Base-by-base conservation (phyloP, 805 yeast species). In the Metschnikowia cerradonensis region DNA sequence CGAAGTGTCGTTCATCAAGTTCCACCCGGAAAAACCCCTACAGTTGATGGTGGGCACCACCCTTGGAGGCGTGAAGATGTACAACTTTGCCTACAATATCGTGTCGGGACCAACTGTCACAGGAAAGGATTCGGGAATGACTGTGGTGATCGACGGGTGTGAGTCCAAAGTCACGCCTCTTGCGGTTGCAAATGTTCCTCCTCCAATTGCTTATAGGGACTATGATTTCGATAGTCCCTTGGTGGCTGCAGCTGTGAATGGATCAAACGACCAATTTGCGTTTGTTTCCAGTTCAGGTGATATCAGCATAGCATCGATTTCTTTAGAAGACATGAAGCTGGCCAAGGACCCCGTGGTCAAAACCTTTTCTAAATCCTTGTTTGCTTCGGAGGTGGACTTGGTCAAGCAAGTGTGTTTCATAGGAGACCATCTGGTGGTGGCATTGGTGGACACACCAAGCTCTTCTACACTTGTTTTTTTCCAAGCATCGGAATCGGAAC, bases 11-110 rank as follows among this genome's bases (percentile, higher is more conserved):
- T 83, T 77, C 60, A 71, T 80, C 45, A 80, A 77, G 62, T 94
- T 96, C 83, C 97, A 92, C 63, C 92, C 95, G 1, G 98, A 91
- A 64, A 87, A 88, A 63, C 90, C 95, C 1, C 76, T 84, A 38
- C 83, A 88, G 33, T 64, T 91, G 47, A 77, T 90, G 77, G 70
- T 87, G 46, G 90, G 86, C 15, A 79, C 86, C 4, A 55, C 67
- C 0, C 50, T 66, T 5, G 53, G 56, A 23, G 71, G 72, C 3
- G 65, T 90, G 17, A 84, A 82, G 57, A 80, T 84, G 50, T 77
- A 86, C 41, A 90, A 88, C 60, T 79, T 90, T 61, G 79, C 89
- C 1, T 76, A 81, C 59, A 78, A 79, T 54, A 75, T 81, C 32
- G 76, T 79, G 0, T 73, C 79, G 5, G 97, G 97, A 1, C 86